These are phyloP conservation scores for Vicia faba DNA, from an alignment of 306 rosid genomes.

Conservation along the genomic window DNA sequence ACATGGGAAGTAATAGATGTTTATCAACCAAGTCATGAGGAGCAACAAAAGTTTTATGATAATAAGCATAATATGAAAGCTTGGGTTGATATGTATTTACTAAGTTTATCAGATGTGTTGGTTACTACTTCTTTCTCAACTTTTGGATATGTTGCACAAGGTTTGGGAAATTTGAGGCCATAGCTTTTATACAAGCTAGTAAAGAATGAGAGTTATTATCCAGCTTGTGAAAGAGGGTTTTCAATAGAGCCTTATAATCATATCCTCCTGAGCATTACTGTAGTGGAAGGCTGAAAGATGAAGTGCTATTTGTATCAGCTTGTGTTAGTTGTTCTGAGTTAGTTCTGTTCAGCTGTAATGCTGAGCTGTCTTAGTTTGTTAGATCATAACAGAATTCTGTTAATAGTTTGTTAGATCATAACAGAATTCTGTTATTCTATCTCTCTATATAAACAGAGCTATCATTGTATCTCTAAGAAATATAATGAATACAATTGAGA, in stretches of 20 bases:
- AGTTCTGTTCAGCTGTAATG: too few species aligned
- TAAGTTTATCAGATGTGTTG: conserved; percentile 58
- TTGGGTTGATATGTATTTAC: conserved; percentile 55
- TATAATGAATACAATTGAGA: too few species aligned
- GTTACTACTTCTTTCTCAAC: conserved; percentile 63
- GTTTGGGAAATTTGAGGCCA: conserved; percentile 57
- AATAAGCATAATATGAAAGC: conserved; percentile 61
- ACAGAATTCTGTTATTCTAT: too few species aligned
- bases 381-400: too few species aligned
- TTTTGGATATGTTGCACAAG: conserved; percentile 70
- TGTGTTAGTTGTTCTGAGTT: too few species aligned
- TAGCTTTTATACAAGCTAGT: conserved; percentile 50
- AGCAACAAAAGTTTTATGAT: conserved; percentile 53
- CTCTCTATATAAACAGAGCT: too few species aligned
- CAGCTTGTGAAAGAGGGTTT: conserved; percentile 42
- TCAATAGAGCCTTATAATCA: conserved; percentile 66
- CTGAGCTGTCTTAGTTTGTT: too few species aligned
- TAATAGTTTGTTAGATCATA: too few species aligned
- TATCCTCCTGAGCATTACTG: conserved; percentile 55
- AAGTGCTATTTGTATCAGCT: too few species aligned
- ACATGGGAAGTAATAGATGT: conserved; percentile 40
- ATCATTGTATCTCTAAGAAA: too few species aligned
- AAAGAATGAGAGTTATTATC: background rate
- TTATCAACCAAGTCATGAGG: conserved; percentile 13
- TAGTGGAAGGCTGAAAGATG: conserved; percentile 44